Conservation (phyloP, 148 eudicot species). For the Chenopodium formosanum region DNA sequence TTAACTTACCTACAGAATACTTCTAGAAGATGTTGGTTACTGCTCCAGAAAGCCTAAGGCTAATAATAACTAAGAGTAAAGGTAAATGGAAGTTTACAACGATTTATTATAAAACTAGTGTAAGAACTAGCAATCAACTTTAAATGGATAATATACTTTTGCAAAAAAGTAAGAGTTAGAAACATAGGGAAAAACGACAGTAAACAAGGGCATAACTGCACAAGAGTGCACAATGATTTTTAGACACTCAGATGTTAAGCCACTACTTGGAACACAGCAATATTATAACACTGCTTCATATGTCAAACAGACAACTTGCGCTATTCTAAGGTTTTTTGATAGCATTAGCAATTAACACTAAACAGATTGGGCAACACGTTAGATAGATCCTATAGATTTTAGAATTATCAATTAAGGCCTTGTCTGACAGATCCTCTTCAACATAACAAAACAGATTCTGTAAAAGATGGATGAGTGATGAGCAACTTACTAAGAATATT, state of each 20-base stretch:
- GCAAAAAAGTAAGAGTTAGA: too few species aligned
- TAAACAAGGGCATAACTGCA: neutral
- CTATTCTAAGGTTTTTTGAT: neutral
- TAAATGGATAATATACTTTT: too few species aligned
- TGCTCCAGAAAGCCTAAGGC: too few species aligned
- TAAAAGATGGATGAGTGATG: too few species aligned
- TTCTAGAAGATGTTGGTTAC: too few species aligned
- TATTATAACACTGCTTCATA: neutral
- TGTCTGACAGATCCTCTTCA: neutral
- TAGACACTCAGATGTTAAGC: neutral
- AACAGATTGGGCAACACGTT: neutral
- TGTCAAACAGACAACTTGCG: neutral
- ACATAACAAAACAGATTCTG: neutral
- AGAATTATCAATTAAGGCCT: neutral
- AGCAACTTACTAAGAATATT: neutral
- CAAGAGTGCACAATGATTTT: neutral
- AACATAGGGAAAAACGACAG: too few species aligned
- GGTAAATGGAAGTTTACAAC: too few species aligned
- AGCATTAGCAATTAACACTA: neutral
- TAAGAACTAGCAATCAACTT: too few species aligned
- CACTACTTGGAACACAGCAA: neutral
- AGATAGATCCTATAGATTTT: neutral
- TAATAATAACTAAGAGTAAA: too few species aligned
- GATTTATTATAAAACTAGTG: too few species aligned
- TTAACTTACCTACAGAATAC: too few species aligned